Base-by-base conservation (phyloP, 192 early-diverging fungal species). In the Rhizophagus prolifer region DNA sequence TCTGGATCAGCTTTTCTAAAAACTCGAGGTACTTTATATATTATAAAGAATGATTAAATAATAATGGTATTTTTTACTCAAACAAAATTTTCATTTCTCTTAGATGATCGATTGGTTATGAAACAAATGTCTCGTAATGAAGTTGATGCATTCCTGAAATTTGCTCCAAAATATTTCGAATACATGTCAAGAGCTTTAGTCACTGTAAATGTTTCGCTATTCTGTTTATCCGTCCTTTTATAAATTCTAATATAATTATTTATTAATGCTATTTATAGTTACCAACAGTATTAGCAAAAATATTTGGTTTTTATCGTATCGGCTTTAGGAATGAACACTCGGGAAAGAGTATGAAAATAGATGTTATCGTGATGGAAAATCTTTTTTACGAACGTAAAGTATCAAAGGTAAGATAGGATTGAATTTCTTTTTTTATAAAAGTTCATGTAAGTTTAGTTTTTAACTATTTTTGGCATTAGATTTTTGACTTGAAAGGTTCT, bases 351-450 rank as follows among this genome's bases (percentile, higher is more conserved):
- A 88, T 93, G 82, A 91, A 94, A 64, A 92, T 98, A 90, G 94
- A 95, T 81, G 89, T 97, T 9, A 81, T 97, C 16, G 93, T 98
- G 16, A 97, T 97, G 97, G 97, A 98, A 80, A 98, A 98, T 71
- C 80, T 98, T 46, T 98, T 96, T 76, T 97, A 93, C 79, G 90
- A 95, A 63, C 89, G 95, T 46, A 90, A 88, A 61, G 86, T 94
- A 65, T 86, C 83, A 36, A 89, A 85, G 83, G 91, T 92, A 84
- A 36, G 44, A 2, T 30, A 71, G 41, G 3, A 7, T 76, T 47
- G 30, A 26, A 12, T 21, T 69, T 14, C 13, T 4, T 70, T 4
- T 70, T 2, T 1, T 44, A 44, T 12, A 12, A 44, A 12, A 44
- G 12, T 12, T 44, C 1, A 2, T 41, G 0, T 16, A 16, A 46